phyloP scores from a whole-genome alignment of 2,329 filamentous ascomycete genomes.

The Beauveria sp. region DNA sequence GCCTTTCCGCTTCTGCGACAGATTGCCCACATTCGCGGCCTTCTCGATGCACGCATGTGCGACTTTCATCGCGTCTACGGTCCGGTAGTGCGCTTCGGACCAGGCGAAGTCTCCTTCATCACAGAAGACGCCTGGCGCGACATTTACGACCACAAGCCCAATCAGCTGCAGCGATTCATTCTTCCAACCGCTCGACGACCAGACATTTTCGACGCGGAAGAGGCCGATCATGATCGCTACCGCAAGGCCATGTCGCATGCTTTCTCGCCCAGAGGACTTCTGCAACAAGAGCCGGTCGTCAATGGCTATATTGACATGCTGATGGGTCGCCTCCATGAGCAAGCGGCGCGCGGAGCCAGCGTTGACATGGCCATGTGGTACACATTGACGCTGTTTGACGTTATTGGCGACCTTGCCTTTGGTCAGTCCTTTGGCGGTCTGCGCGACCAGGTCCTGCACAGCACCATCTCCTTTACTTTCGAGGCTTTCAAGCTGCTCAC shows the following conservation, averaged over 20 bases:
- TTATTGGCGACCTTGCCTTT: constrained; percentile 22
- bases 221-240: not conserved
- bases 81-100: constrained; percentile 37
- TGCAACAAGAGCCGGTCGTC: not conserved
- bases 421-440: constrained; percentile 21
- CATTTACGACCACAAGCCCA: constrained; percentile 26
- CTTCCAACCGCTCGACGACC: not conserved
- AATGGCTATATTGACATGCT: not conserved
- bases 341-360: not conserved
- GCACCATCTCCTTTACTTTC: constrained; percentile 17
- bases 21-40: constrained; percentile 16
- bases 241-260: constrained; percentile 1
- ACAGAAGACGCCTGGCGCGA: constrained; percentile 30
- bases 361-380: constrained; percentile 20
- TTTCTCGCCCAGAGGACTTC: not conserved
- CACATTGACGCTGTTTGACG: constrained; percentile 22
- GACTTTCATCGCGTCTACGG: constrained; percentile 34
- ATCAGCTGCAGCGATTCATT: constrained; percentile 12
- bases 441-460: constrained; percentile 17
- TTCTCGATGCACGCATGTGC: constrained; percentile 21
- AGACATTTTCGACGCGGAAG: not conserved
- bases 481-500: not conserved
- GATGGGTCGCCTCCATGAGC: not conserved
- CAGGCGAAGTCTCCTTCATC: constrained; percentile 39
- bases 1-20: constrained; percentile 2